These are phyloP conservation scores for Rhodotorula sp. DNA, from an alignment of 1,284 basidiomycete genomes.

Conservation along the genomic window DNA sequence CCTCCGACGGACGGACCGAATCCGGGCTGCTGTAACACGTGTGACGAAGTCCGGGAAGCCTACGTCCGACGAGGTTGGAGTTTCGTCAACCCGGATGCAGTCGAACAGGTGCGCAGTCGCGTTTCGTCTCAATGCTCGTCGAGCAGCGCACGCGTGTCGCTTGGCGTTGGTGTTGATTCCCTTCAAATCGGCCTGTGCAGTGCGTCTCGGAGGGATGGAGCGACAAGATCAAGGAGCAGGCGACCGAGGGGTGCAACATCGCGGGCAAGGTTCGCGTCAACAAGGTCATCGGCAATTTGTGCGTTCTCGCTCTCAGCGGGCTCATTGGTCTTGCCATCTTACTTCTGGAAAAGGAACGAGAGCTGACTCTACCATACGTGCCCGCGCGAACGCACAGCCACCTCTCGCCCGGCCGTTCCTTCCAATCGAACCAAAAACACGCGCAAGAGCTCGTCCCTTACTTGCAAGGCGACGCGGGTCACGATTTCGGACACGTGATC, in stretches of 20 bases:
- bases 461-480: conserved; percentile 77
- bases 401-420: conserved; percentile 75
- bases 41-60: conserved; percentile 88
- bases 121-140: too few species aligned
- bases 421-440: conserved; percentile 79
- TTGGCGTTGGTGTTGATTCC: too few species aligned
- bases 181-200: conserved; percentile 51
- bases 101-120: conserved; percentile 71
- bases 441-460: conserved; percentile 95
- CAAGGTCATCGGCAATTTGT: conserved; percentile 83
- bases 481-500: conserved; percentile 82
- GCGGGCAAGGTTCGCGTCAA: conserved; percentile 89
- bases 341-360: neutral
- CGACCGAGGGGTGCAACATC: conserved; percentile 91
- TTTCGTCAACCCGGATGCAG: conserved; percentile 82
- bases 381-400: conserved; percentile 35
- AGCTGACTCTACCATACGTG: neutral
- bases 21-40: conserved; percentile 83
- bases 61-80: conserved; percentile 94
- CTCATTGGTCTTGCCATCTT: neutral
- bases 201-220: conserved; percentile 94
- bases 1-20: conserved; percentile 65
- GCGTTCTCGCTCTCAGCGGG: conserved; percentile 61
- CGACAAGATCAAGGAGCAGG: conserved; percentile 87
- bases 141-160: too few species aligned